A percentile compares a stretch with the other conserved stretches of the same genome.
These are phyloP conservation scores for Exophiala phaeomuriformis DNA, from an alignment of 2,329 filamentous ascomycete genomes.

Conservation along the genomic window DNA sequence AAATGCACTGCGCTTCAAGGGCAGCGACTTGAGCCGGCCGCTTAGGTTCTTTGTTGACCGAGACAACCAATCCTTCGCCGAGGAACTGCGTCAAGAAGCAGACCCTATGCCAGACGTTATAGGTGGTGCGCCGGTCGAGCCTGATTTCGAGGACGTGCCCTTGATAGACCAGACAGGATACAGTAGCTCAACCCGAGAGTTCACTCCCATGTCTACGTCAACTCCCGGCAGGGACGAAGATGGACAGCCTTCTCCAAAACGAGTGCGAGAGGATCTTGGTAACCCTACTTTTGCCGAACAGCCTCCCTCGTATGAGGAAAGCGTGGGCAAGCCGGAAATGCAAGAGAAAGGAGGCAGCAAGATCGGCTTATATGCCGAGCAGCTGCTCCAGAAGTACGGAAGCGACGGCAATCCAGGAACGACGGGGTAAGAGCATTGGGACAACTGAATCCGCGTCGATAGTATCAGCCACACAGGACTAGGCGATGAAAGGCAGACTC, in stretches of 20 bases:
- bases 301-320: slow-evolving; percentile 32
- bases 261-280: slow-evolving; percentile 9
- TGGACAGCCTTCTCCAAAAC: slow-evolving; percentile 24
- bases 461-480: slow-evolving; percentile 2
- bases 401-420: background rate
- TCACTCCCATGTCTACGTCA: slow-evolving; percentile 26
- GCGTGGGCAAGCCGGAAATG: slow-evolving; percentile 35
- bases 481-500: background rate
- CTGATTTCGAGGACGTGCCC: slow-evolving; percentile 22
- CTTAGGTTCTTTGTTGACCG: slow-evolving; percentile 42
- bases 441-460: slow-evolving; percentile 14
- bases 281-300: slow-evolving; percentile 6
- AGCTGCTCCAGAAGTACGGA: slow-evolving; percentile 24
- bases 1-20: slow-evolving; percentile 35
- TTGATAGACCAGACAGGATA: slow-evolving; percentile 20
- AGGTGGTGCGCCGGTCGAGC: slow-evolving; percentile 10
- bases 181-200: slow-evolving; percentile 19
- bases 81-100: slow-evolving; percentile 23
- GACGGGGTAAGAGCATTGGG: slow-evolving; percentile 1
- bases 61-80: slow-evolving; percentile 41
- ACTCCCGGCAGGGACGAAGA: slow-evolving; percentile 22
- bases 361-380: slow-evolving; percentile 25
- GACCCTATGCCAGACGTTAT: background rate
- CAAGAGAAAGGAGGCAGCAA: slow-evolving; percentile 31
- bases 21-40: slow-evolving; percentile 25